phyloP scores from a whole-genome alignment of 441 rosid species.

The Viola pubescens region DNA sequence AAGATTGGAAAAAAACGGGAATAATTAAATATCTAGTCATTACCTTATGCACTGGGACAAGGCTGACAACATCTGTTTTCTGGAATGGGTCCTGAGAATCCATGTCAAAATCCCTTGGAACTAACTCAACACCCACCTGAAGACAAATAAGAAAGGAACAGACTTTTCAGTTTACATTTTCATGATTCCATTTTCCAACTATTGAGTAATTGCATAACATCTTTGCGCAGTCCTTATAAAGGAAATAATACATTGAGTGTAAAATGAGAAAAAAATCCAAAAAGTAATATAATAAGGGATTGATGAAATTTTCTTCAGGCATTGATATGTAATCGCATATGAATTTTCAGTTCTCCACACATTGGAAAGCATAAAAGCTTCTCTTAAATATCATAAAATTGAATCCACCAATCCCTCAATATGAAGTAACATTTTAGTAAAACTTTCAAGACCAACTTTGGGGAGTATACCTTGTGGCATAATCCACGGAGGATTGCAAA shows the following conservation, averaged over 20 bases:
- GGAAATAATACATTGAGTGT: not conserved
- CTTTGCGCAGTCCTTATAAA: not conserved
- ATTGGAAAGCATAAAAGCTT: slow-evolving; percentile 1
- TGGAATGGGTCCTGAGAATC: slow-evolving; percentile 45
- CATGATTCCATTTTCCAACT: slow-evolving; percentile 1
- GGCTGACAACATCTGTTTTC: slow-evolving; percentile 47
- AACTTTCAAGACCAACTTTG: slow-evolving; percentile 2
- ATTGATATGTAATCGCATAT: not conserved
- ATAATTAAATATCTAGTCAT: slow-evolving; percentile 7
- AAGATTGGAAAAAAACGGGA: slow-evolving; percentile 13
- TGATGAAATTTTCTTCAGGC: not conserved
- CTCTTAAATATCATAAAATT: not conserved
- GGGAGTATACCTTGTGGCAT: slow-evolving; percentile 48
- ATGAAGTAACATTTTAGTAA: not conserved
- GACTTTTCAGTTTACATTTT: slow-evolving; percentile 12
- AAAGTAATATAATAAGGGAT: not conserved
- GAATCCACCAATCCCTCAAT: slow-evolving; percentile 1
- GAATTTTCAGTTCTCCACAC: slow-evolving; percentile 1
- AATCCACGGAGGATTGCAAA: slow-evolving; percentile 56
- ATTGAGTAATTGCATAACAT: not conserved
- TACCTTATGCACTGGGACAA: slow-evolving; percentile 68
- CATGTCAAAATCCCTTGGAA: slow-evolving; percentile 62
- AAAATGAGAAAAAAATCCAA: too few species aligned
- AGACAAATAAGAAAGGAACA: slow-evolving; percentile 5
- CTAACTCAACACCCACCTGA: slow-evolving; percentile 67